These are phyloP conservation scores for Aquanectria penicillioides DNA, from an alignment of 2,329 filamentous ascomycete genomes.

Conservation along the genomic window DNA sequence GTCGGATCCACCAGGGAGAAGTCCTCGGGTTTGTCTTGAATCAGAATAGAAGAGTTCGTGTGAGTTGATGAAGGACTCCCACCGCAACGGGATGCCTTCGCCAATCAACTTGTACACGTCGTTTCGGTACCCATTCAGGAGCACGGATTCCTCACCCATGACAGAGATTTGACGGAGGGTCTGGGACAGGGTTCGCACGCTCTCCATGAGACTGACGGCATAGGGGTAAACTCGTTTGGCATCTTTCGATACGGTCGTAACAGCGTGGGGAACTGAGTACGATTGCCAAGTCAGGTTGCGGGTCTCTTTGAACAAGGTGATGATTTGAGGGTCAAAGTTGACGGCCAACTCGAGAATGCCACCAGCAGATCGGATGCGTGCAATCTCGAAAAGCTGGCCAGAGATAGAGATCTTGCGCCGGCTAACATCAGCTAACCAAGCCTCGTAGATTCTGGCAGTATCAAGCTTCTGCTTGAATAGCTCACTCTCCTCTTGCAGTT, in stretches of 20 bases:
- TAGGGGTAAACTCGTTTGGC: slow-evolving; percentile 99
- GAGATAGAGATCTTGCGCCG: slow-evolving; percentile 90
- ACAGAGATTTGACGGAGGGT: slow-evolving; percentile 84
- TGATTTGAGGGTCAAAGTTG: slow-evolving; percentile 97
- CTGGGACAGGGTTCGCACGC: slow-evolving; percentile 91
- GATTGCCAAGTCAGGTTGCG: slow-evolving; percentile 95
- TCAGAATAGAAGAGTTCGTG: slow-evolving; percentile 83
- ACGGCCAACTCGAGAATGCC: slow-evolving; percentile 89
- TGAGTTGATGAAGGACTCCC: slow-evolving; percentile 98
- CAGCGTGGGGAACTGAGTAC: slow-evolving; percentile 91
- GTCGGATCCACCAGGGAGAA: slow-evolving; percentile 51
- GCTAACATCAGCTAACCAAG: slow-evolving; percentile 92
- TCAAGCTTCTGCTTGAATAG: slow-evolving; percentile 97
- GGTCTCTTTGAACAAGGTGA: slow-evolving; percentile 98
- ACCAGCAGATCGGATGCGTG: slow-evolving; percentile 87
- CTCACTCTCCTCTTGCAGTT: slow-evolving; percentile 89
- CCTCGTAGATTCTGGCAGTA: slow-evolving; percentile 91
- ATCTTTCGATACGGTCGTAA: slow-evolving; percentile 96
- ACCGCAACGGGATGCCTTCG: slow-evolving; percentile 90
- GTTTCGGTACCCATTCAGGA: slow-evolving; percentile 91
- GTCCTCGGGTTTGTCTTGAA: slow-evolving; percentile 56
- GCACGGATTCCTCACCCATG: slow-evolving; percentile 87
- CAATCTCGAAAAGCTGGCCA: slow-evolving; percentile 90
- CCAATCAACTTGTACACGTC: slow-evolving; percentile 85
- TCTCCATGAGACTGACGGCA: slow-evolving; percentile 98